These are phyloP conservation scores for Cyberlindnera amylophila DNA, from an alignment of 805 yeast species.

Conservation along the genomic window DNA sequence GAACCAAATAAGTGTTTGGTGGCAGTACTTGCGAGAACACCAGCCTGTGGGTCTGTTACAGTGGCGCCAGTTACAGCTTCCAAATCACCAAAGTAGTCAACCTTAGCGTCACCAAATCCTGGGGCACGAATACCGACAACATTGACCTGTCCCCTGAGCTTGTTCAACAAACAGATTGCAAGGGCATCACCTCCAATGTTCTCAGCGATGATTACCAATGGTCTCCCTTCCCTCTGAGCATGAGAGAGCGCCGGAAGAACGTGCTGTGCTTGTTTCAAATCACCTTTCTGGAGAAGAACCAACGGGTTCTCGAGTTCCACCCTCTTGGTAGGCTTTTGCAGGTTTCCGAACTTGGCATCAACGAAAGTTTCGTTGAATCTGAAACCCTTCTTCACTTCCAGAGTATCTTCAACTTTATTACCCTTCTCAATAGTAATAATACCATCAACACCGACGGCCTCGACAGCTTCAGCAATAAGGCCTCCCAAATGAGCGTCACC, in stretches of 20 bases:
- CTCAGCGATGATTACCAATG: constrained; percentile 89
- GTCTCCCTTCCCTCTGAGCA: constrained; percentile 90
- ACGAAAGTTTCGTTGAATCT: constrained; percentile 96
- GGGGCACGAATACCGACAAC: constrained; percentile 98
- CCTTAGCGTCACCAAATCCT: constrained; percentile 98
- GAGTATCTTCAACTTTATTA: constrained; percentile 92
- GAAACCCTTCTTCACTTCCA: constrained; percentile 98
- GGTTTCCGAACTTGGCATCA: constrained; percentile 78
- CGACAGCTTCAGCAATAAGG: constrained; percentile 93
- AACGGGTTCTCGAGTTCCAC: constrained; percentile 95
- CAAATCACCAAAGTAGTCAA: constrained; percentile 92
- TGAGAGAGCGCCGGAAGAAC: constrained; percentile 89
- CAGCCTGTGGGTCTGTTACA: constrained; percentile 80
- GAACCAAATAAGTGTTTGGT: constrained; percentile 86
- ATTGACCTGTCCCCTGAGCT: constrained; percentile 96
- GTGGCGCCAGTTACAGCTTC: constrained; percentile 95
- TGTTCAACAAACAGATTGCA: constrained; percentile 96
- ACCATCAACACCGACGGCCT: constrained; percentile 98
- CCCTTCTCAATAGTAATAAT: constrained; percentile 98
- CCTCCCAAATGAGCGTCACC: constrained; percentile 92
- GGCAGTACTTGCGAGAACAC: constrained; percentile 92
- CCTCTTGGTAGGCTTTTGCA: constrained; percentile 87
- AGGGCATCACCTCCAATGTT: constrained; percentile 97
- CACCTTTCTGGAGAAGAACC: constrained; percentile 48
- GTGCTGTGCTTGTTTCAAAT: constrained; percentile 32